Evolutionary conservation across 129 eudicot species (phyloP).

Genomic region (Saposhnikovia divaricata): DNA sequence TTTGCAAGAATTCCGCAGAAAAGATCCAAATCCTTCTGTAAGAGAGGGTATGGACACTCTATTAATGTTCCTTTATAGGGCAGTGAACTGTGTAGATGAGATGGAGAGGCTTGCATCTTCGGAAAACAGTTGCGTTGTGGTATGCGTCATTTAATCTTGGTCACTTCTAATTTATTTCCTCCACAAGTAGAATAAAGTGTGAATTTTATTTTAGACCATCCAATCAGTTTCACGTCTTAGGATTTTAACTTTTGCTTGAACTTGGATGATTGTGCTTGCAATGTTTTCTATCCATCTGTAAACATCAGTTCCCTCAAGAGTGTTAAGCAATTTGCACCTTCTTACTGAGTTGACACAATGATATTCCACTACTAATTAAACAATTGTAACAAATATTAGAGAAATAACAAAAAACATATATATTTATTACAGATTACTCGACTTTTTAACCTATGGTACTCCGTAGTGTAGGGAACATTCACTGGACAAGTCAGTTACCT

Average conservation of each 20-base stretch:
- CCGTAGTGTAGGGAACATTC: neutral
- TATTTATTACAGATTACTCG: neutral
- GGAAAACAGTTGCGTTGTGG: conserved; percentile 91
- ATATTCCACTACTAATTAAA: neutral
- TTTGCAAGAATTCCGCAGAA: conserved; percentile 57
- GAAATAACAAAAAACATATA: neutral
- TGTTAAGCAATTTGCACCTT: neutral
- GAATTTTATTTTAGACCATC: neutral
- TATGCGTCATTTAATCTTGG: conserved; percentile 28
- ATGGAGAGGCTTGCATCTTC: conserved; percentile 96
- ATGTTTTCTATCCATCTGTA: neutral
- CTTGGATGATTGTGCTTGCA: conserved; percentile 10
- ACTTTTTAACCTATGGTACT: neutral
- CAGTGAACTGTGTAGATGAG: conserved; percentile 64
- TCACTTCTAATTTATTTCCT: neutral
- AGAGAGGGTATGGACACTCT: conserved; percentile 97
- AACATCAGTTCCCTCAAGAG: neutral
- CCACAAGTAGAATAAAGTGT: neutral
- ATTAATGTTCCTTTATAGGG: conserved; percentile 87
- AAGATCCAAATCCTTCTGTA: conserved; percentile 55
- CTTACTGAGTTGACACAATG: neutral
- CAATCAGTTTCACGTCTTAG: neutral
- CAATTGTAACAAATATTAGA: neutral
- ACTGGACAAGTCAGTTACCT: neutral
- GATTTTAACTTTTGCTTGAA: neutral